Conservation (phyloP, 371 early-diverging fungal genomes). For the Apophysomyces elegans region DNA sequence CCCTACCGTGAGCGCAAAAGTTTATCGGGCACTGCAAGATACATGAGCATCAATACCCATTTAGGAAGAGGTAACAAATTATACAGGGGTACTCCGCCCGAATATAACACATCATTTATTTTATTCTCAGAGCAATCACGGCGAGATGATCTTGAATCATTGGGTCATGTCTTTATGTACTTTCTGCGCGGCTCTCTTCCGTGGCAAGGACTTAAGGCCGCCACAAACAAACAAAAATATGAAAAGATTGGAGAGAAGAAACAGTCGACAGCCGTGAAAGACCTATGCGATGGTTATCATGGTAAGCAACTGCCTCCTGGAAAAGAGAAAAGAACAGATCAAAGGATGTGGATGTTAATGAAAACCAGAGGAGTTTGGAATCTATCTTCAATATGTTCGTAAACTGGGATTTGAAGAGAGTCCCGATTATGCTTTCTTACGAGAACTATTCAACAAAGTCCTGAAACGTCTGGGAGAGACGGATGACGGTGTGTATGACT, state of each 20-base stretch:
- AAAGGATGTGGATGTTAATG: conserved; percentile 38
- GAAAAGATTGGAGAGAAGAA: conserved; percentile 92
- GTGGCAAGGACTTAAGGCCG: conserved; percentile 93
- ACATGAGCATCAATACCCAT: conserved; percentile 93
- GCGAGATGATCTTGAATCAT: conserved; percentile 92
- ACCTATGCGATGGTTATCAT: conserved; percentile 78
- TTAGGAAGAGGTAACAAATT: conserved; percentile 59
- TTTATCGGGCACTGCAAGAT: conserved; percentile 91
- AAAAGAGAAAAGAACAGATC: conserved; percentile 42
- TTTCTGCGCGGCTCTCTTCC: conserved; percentile 88
- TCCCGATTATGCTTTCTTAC: conserved; percentile 89
- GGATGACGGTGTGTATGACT: conserved; percentile 90
- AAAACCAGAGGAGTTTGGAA: conserved; percentile 77
- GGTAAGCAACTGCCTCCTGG: conserved; percentile 23
- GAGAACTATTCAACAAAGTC: conserved; percentile 81
- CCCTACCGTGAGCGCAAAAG: conserved; percentile 82
- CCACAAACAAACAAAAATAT: conserved; percentile 91
- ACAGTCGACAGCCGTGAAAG: conserved; percentile 72
- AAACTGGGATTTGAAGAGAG: conserved; percentile 90
- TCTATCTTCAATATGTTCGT: conserved; percentile 86
- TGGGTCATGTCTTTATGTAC: conserved; percentile 94
- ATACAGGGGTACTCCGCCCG: conserved; percentile 6
- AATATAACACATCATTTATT: conserved; percentile 3
- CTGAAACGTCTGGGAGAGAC: conserved; percentile 66
- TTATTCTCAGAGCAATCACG: conserved; percentile 77